Evolutionary conservation across 768 basidiomycete species (phyloP), one percentile per base, ranked within the genome.

Genomic region (Gyrodon lividus): DNA sequence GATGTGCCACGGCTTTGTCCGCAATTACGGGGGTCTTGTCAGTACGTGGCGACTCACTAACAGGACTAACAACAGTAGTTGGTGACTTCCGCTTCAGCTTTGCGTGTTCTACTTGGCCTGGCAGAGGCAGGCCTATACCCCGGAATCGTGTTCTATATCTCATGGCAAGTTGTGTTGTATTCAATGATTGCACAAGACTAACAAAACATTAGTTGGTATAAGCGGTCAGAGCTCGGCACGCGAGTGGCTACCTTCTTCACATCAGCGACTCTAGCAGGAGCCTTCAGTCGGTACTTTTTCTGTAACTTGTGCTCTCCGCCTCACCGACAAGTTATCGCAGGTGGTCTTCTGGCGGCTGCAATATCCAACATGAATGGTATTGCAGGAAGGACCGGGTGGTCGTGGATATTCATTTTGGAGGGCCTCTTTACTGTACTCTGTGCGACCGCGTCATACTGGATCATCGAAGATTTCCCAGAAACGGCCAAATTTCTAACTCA

Each of bases 381-480:
- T 33, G 86, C 79, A 1, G 82, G 82, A 34, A 80, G 75, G 59
- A 70, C 81, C 37, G 83, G 79, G 62, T 84, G 83, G 83, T 77
- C 81, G 7, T 86, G 83, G 84, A 84, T 85, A 51, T 87, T 87
- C 63, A 87, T 89, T 51, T 63, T 90, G 4, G 87, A 89, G 66
- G 89, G 89, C 2, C 68, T 89, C 35, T 71, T 81, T 31, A 91
- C 89, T 0, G 72, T 90, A 30, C 20, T 86, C 3, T 74, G 77
- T 39, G 80, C 80, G 8, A 45, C 80, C 7, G 73, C 73, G 3
- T 86, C 87, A 0, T 90, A 78, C 71, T 90, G 83, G 78, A 67
- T 91, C 43, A 78, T 92, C 19, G 79, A 86, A 59, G 88, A 90
- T 66, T 91, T 90, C 64, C 87, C 89, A 2, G 86, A 88, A 48